Evolutionary conservation across 2,329 filamentous ascomycete species (phyloP), one percentile per base, ranked within the genome.

Genomic region (Aspergillus unguis): DNA sequence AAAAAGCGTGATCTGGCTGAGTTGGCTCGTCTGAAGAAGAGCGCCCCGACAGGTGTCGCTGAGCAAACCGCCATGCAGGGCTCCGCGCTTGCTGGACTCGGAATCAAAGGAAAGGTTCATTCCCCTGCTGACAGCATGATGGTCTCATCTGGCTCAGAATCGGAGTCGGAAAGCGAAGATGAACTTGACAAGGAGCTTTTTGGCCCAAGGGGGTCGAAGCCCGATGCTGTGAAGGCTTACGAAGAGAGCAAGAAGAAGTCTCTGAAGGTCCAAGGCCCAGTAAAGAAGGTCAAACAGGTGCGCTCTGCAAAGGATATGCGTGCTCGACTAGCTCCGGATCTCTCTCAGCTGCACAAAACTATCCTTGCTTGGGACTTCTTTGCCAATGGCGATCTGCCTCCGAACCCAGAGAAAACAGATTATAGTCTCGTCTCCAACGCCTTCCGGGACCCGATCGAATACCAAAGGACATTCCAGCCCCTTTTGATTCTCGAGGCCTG

Each of bases 351-450:
- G 29, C 94, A 97, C 68, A 86, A 88, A 62, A 86, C 86, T 17
- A 90, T 99, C 46, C 82, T 99, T 3, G 83, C 87, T 51, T 99
- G 94, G 94, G 89, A 99, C 60, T 95, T 95, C 60, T 99, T 96
- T 70, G 88, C 96, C 64, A 77, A 85, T 42, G 90, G 91, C 28
- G 90, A 92, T 64, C 88, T 92, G 54, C 94, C 94, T 5, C 92
- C 94, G 0, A 82, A 80, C 52, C 79, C 80, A 5, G 86, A 83
- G 47, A 84, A 84, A 11, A 85, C 85, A 44, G 80, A 84, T 41
- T 95, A 92, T 65, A 84, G 80, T 43, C 78, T 84, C 49, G 92
- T 99, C 8, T 85, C 87, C 4, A 86, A 89, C 56, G 84, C 83
- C 0, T 99, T 96, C 71, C 71, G 77, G 28, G 85, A 90, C 60